Evolutionary conservation across 352 stramenopile species (phyloP).

Genomic region (Pilasporangium apinafurcum): DNA sequence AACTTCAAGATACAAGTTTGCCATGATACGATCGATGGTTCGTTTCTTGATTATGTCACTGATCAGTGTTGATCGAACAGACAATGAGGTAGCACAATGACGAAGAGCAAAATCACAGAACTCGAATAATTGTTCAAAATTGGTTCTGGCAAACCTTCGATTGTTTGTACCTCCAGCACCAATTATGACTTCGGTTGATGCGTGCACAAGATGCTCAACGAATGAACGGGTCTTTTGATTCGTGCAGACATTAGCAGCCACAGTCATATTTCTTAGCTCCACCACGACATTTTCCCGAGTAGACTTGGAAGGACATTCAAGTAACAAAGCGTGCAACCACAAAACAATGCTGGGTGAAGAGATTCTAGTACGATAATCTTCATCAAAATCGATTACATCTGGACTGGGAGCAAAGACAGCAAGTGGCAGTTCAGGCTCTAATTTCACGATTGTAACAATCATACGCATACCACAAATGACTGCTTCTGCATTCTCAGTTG

Average conservation of each 20-base stretch:
- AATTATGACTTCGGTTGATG: slow-evolving; percentile 11
- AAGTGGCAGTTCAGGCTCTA: not conserved
- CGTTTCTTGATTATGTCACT: no score
- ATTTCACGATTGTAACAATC: not conserved
- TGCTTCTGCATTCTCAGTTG: slow-evolving; percentile 7
- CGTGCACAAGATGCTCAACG: slow-evolving; percentile 17
- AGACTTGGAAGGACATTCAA: not conserved
- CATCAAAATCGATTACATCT: no score
- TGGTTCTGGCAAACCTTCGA: no score
- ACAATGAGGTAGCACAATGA: no score
- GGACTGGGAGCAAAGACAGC: not conserved
- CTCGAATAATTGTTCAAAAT: no score
- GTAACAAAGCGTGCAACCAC: not conserved
- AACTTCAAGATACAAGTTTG: no score
- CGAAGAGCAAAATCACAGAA: no score
- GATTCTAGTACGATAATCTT: not conserved
- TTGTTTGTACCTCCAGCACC: no score
- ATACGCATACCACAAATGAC: slow-evolving; percentile 5
- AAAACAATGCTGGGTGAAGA: not conserved
- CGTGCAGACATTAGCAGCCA: not conserved
- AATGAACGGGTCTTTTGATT: slow-evolving; percentile 4
- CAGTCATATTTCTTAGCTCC: not conserved
- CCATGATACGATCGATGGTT: no score
- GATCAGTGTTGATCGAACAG: no score
- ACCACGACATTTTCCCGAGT: not conserved